Evolutionary conservation across 2,329 filamentous ascomycete genomes (phyloP), one percentile per base, ranked within the genome.

Genomic region (Aureobasidium lini): DNA sequence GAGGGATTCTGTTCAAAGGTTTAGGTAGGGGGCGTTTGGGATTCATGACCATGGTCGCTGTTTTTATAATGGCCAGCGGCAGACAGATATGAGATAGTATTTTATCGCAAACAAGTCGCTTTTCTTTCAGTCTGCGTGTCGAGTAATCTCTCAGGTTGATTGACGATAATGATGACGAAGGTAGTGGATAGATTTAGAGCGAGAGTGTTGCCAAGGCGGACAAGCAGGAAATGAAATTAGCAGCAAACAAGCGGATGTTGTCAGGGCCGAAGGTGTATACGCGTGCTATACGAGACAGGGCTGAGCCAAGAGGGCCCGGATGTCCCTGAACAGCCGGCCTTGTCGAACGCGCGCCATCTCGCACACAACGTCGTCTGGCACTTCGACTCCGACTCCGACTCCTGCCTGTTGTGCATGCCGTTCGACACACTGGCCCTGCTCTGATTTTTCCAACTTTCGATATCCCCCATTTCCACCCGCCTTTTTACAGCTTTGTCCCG

Each of bases 101-200:
- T 54, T 54, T 54, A 54, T 54, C 39, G 50, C 50, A 54, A 43
- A 54, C 50, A 54, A n/a, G 50, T 32, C 15, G 39, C 37, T 42
- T 32, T 18, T 31, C n/a, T 54, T 43, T 16, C n/a, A 10, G 8
- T 36, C 34, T 36, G 34, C 34, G 13, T 2, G 16, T 18, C 46
- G 8, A 23, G 13, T 8, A 6, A 13, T 6, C 23, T 7, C 4
- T 32, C 8, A 47, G 16, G 13, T 49, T 49, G 16, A 49, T 49
- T 49, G 31, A 23, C 16, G 8, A 36, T 4, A 36, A 36, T 36
- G 13, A 37, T 49, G 47, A 49, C 32, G 47, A 49, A 36, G 8
- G 23, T 28, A 3, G 48, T 50, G 11, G n/a, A 52, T 16, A 52
- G 34, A 40, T 13, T 37, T 16, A 31, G 36, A 36, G 36, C 36